Conservation (phyloP, 179 eudicot species). For the Amaranthus tricolor region DNA sequence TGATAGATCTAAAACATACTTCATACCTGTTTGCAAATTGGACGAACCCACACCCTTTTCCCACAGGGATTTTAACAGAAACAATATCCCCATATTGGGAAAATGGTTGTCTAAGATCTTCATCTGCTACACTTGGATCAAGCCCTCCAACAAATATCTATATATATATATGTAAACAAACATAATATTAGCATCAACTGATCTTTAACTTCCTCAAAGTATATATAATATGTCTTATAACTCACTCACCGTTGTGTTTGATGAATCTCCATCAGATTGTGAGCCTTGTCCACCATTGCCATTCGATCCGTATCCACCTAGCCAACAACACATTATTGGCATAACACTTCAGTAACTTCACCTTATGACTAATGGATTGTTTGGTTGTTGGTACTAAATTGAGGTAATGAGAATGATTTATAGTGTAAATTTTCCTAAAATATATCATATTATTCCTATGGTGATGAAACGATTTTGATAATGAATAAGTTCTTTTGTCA, state of each 20-base stretch:
- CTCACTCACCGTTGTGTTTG: conserved; percentile 87
- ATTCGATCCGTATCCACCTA: conserved; percentile 73
- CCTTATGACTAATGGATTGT: too few relatives aligned
- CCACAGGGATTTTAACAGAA: conserved; percentile 84
- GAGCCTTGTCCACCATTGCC: conserved; percentile 60
- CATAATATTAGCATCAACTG: neutral
- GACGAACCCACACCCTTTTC: conserved; percentile 95
- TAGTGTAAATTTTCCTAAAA: too few relatives aligned
- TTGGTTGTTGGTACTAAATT: too few relatives aligned
- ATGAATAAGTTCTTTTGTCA: too few relatives aligned
- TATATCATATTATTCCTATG: too few relatives aligned
- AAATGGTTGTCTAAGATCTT: conserved; percentile 86
- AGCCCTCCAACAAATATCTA: conserved; percentile 99
- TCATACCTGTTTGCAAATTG: conserved; percentile 87
- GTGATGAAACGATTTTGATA: too few relatives aligned
- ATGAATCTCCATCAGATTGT: conserved; percentile 80
- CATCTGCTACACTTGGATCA: conserved; percentile 78
- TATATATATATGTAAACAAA: neutral
- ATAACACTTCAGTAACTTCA: neutral
- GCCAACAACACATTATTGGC: conserved; percentile 4
- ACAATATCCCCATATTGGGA: conserved; percentile 86
- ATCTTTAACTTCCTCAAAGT: neutral
- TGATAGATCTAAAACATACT: neutral
- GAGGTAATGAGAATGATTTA: too few relatives aligned
- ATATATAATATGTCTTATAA: conserved; percentile 11